Base-by-base conservation (phyloP, 768 basidiomycete genomes). In the Antrodiella citrinella region DNA sequence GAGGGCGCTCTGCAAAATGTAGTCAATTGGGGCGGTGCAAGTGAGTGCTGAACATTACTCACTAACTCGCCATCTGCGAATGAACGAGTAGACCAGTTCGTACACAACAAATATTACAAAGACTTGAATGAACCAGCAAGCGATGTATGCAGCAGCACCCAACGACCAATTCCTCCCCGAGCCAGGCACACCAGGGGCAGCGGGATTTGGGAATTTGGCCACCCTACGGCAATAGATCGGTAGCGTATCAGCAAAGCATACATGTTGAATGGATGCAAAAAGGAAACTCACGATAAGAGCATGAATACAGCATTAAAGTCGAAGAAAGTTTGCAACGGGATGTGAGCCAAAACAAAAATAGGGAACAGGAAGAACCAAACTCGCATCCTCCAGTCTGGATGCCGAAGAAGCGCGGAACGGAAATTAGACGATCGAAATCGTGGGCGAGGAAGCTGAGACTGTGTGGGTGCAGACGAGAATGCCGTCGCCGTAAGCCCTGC, bases 281-380 rank as follows among this genome's bases (percentile, higher is more conserved):
- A 42, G 35, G 41, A 40, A 12, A 83, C 91, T 70, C 61, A 92
- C 90, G 91, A 81, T 39, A 91, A 62, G 58, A 93, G 65, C 57
- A 91, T 81, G 69, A 82, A 94, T 56, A 85, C 81, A 57, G 84
- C 81, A 64, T 93, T 92, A 65, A 92, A 91, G 62, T 95, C 92
- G 64, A 94, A 82, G 62, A 86, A 93, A 0, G 84, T 81, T 64
- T 92, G 90, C 7, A 88, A 63, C 21, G 81, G 80, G 38, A 90
- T 67, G 61, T 89, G 84, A 18, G 78, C 80, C 63, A 91, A 80
- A 4, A 80, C 74, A 54, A 90, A 64, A 13, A 90, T 38, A n/a
- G 84, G 86, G 62, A 79, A 81, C 26, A 85, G 60, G 59, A 78
- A 82, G 66, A 80, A 91, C 65, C 82, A 81, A 43, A 84, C 59